These are phyloP conservation scores for Dictyostelium purpureum DNA, from an alignment of 78 protist genomes.

Conservation along the genomic window DNA sequence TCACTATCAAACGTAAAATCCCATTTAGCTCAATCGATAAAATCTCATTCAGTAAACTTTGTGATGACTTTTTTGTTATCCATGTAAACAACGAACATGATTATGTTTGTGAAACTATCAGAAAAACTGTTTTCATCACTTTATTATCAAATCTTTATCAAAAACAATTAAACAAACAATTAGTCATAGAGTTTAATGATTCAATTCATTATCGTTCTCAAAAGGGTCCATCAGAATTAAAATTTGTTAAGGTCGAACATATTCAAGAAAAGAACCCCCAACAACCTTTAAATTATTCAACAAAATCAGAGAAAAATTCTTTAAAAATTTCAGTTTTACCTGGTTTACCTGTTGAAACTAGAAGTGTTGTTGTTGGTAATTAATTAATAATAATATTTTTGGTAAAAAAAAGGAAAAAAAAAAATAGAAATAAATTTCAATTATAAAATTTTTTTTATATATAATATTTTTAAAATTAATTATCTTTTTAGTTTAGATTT, in stretches of 20 bases:
- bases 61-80: constrained; percentile 48
- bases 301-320: constrained; percentile 7
- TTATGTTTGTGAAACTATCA: constrained; percentile 59
- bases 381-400: neutral
- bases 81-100: constrained; percentile 39
- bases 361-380: neutral
- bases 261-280: neutral
- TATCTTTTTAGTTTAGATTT: too few relatives aligned
- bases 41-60: neutral
- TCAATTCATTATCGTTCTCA: constrained; percentile 40
- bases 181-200: constrained; percentile 29
- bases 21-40: constrained; percentile 28
- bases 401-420: neutral
- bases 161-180: neutral
- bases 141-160: constrained; percentile 53
- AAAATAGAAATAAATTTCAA: too few relatives aligned
- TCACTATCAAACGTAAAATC: constrained; percentile 23
- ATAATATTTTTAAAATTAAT: too few relatives aligned
- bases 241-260: constrained; percentile 21
- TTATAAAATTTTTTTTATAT: too few relatives aligned
- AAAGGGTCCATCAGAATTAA: constrained; percentile 37
- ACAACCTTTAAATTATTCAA: neutral
- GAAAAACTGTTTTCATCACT: constrained; percentile 62
- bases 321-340: constrained; percentile 26
- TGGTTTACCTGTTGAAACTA: constrained; percentile 35